These are phyloP conservation scores for Curvularia sp. DNA, from an alignment of 2,329 filamentous ascomycete species.

Conservation along the genomic window DNA sequence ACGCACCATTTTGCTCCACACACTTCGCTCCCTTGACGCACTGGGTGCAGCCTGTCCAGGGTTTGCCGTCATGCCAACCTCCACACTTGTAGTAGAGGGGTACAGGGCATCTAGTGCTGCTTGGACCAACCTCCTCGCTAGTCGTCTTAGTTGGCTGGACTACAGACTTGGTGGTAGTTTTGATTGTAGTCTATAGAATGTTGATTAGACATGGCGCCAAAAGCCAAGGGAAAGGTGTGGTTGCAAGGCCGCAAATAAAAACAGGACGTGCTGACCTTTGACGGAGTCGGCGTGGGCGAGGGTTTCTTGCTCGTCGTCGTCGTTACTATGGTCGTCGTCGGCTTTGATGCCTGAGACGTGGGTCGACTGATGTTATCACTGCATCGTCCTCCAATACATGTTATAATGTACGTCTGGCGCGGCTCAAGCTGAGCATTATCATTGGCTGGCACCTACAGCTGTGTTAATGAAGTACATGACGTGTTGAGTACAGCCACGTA, in stretches of 20 bases:
- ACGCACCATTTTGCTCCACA: slow-evolving; percentile 41
- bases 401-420: slow-evolving; percentile 41
- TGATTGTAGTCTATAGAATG: slow-evolving; percentile 12
- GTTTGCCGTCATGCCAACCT: slow-evolving; percentile 34
- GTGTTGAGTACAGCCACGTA: slow-evolving; percentile 11
- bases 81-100: slow-evolving; percentile 44
- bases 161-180: slow-evolving; percentile 16
- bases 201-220: background rate
- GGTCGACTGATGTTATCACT: slow-evolving; percentile 20
- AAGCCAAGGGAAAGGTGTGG: background rate
- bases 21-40: slow-evolving; percentile 39
- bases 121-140: slow-evolving; percentile 33
- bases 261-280: slow-evolving; percentile 8
- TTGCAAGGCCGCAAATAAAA: background rate
- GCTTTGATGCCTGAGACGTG: slow-evolving; percentile 14
- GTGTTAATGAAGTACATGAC: slow-evolving; percentile 2
- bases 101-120: slow-evolving; percentile 42
- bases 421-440: slow-evolving; percentile 22
- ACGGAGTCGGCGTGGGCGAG: slow-evolving; percentile 10
- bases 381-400: slow-evolving; percentile 32
- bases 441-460: slow-evolving; percentile 28
- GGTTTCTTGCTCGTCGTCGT: slow-evolving; percentile 17
- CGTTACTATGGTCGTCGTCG: slow-evolving; percentile 20
- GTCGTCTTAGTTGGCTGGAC: slow-evolving; percentile 21
- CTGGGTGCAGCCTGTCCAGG: slow-evolving; percentile 40